A percentile compares a stretch with the other conserved stretches of the same genome.
These are phyloP conservation scores for Rosa hybrid DNA, from an alignment of 331 rosid species.

Conservation along the genomic window DNA sequence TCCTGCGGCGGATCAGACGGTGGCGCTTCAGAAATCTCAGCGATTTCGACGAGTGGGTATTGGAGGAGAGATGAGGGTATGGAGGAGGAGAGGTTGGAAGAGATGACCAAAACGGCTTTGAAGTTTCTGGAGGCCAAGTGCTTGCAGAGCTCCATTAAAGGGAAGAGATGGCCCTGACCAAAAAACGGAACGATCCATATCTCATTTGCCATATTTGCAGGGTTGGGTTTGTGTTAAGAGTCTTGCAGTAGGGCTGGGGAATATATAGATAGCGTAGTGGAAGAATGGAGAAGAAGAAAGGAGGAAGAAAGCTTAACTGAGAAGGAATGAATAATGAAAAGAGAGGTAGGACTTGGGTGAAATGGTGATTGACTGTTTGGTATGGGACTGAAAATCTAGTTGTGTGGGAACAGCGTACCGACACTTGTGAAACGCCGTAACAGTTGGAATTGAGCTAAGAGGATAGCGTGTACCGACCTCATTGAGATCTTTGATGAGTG, in stretches of 20 bases:
- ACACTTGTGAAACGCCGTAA: background rate
- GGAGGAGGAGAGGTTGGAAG: constrained; percentile 45
- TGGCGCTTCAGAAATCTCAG: constrained; percentile 19
- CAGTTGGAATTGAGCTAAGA: background rate
- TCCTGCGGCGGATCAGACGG: constrained; percentile 7
- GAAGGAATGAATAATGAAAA: background rate
- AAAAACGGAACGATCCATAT: constrained; percentile 57
- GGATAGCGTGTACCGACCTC: background rate
- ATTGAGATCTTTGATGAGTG: background rate
- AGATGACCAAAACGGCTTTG: constrained; percentile 39
- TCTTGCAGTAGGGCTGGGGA: too few species aligned
- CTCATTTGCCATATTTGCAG: constrained; percentile 34
- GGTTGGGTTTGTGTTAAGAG: background rate
- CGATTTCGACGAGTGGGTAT: constrained; percentile 43
- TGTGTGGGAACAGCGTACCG: background rate
- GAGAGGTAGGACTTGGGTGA: background rate
- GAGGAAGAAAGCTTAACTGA: constrained; percentile 2
- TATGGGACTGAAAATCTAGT: background rate
- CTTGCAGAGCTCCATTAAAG: constrained; percentile 64
- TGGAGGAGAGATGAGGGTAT: constrained; percentile 52
- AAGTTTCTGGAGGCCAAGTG: constrained; percentile 47
- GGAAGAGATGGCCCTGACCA: constrained; percentile 71
- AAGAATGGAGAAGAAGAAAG: background rate
- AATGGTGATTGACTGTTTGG: constrained; percentile 5
- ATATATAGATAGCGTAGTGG: background rate